Evolutionary conservation across 306 rosid genomes (phyloP).

Genomic region (Cyclanthera cordifolia): DNA sequence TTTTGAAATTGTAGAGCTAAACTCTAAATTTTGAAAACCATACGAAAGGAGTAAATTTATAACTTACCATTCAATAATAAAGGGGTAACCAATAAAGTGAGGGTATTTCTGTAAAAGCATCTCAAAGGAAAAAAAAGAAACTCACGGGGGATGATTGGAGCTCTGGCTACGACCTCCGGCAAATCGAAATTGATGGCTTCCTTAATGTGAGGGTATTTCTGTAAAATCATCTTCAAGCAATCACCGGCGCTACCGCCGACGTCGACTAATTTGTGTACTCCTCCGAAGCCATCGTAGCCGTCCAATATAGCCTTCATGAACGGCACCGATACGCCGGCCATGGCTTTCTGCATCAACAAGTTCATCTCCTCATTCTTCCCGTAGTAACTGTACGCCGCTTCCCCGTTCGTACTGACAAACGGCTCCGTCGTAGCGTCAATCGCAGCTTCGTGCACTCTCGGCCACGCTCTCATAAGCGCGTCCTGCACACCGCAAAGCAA

Average conservation of each 20-base stretch:
- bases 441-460: constrained; percentile 80
- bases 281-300: constrained; percentile 53
- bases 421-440: constrained; percentile 63
- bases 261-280: constrained; percentile 54
- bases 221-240: constrained; percentile 71
- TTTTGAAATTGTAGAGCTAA: too few relatives aligned
- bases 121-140: not conserved
- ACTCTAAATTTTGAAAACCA: too few relatives aligned
- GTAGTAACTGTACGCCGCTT: constrained; percentile 57
- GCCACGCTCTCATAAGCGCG: constrained; percentile 71
- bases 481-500: constrained; percentile 26
- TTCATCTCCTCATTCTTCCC: constrained; percentile 67
- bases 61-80: too few relatives aligned
- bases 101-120: too few relatives aligned
- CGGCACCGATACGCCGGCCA: constrained; percentile 83
- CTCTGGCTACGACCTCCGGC: constrained; percentile 73
- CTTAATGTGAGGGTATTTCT: constrained; percentile 32
- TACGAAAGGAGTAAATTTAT: too few relatives aligned
- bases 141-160: constrained; percentile 46
- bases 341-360: constrained; percentile 60
- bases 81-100: too few relatives aligned
- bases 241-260: constrained; percentile 93
- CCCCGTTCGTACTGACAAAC: constrained; percentile 63
- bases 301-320: constrained; percentile 57
- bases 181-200: constrained; percentile 74